Evolutionary conservation across 2,329 filamentous ascomycete species (phyloP), one percentile per base, ranked within the genome.

Genomic region (Ophiostoma himal-ulmi): DNA sequence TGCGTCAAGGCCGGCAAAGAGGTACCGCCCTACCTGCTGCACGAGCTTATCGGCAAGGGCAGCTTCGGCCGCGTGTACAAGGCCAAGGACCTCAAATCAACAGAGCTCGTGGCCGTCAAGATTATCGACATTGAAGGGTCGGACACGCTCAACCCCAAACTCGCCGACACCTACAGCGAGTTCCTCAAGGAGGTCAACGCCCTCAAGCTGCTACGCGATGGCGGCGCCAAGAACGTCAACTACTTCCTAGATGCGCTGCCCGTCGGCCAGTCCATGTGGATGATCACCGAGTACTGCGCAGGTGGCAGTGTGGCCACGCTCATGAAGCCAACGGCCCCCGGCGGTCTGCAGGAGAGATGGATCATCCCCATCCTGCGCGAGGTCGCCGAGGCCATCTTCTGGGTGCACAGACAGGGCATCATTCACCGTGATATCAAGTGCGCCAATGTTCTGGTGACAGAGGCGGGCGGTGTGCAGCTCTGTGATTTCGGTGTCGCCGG

Each of bases 401-500:
- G 88, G 87, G 88, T 91, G 39, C 89, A 91, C 73, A 83, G 85
- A 52, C 85, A 88, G 74, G 88, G 88, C 68, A 89, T 91, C 74
- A 90, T 91, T 72, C 89, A 91, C 76, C 83, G 89, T 74, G 89
- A 91, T 77, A 87, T 91, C 79, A 91, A 91, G 77, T 90, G 88
- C 78, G 91, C 91, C 74, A 95, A 95, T 76, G 89, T 95, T 41
- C 84, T 94, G 70, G 87, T 95, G 72, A 91, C 89, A 6, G 91
- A 94, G 78, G 85, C 88, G 48, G 92, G 92, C 36, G 82, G 87
- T 37, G 90, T 95, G 8, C 92, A 95, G 78, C 85, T 95, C 44
- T 93, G 91, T 77, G 92, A 95, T 77, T 95, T 95, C 78, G 92
- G 92, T 73, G 91, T 95, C 67, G 91, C 92, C 39, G 91, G 90